Conservation (phyloP, 495 filamentous ascomycete genomes). For the Xylaria bambusicola region DNA sequence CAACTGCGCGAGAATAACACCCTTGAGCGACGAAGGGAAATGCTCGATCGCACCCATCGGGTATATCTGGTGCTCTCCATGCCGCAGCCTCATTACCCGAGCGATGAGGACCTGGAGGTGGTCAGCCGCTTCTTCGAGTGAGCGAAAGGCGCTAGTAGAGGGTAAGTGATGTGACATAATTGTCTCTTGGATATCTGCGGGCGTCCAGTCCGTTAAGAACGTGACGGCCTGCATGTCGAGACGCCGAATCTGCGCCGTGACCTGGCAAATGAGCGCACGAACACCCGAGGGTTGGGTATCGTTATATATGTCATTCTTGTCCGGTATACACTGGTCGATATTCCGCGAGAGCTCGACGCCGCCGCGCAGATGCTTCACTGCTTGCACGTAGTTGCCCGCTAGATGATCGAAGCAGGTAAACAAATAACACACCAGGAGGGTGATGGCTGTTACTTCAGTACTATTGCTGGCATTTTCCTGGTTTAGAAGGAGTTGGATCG, state of each 20-base stretch:
- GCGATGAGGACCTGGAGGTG: constrained; percentile 18
- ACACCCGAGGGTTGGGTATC: background rate
- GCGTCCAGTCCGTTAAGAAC: constrained; percentile 23
- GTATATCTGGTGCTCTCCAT: constrained; percentile 3
- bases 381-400: constrained; percentile 21
- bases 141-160: constrained; percentile 2
- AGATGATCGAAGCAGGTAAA: constrained; percentile 28
- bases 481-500: constrained; percentile 23
- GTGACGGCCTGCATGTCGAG: constrained; percentile 32
- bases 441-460: constrained; percentile 14
- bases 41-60: background rate
- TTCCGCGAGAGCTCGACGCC: constrained; percentile 21
- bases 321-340: constrained; percentile 8
- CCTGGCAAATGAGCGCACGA: constrained; percentile 16
- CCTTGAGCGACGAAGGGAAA: constrained; percentile 1
- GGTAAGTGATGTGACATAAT: background rate
- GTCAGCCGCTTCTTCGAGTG: constrained; percentile 22
- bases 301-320: background rate
- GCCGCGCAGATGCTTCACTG: constrained; percentile 22
- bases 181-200: constrained; percentile 15
- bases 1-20: constrained; percentile 12
- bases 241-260: constrained; percentile 22
- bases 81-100: constrained; percentile 19
- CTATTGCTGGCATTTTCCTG: constrained; percentile 7
- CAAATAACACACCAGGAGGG: constrained; percentile 26